These are phyloP conservation scores for Solanum corneliomulleri DNA, from an alignment of 257 asterid genomes.

Conservation along the genomic window DNA sequence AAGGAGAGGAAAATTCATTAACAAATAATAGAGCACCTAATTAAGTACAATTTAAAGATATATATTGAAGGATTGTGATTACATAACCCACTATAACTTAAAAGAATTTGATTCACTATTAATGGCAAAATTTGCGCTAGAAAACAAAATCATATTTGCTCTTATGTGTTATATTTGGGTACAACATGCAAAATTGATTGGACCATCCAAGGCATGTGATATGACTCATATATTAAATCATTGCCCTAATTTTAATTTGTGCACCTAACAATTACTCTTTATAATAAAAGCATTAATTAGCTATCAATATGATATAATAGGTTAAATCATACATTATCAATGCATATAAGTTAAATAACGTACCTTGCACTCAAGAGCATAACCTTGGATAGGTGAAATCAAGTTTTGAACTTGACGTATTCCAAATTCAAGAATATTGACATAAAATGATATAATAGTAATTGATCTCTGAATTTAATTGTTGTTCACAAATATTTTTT, in stretches of 20 bases:
- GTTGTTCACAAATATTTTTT: not conserved
- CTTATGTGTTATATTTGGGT: conserved; percentile 14
- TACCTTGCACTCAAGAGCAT: not conserved
- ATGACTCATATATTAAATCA: not conserved
- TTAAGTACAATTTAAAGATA: not conserved
- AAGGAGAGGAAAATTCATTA: not conserved
- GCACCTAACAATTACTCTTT: not conserved
- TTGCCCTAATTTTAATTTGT: not conserved
- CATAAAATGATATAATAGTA: not conserved
- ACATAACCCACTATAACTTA: not conserved
- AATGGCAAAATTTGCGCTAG: conserved; percentile 25
- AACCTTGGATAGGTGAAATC: not conserved
- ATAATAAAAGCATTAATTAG: not conserved
- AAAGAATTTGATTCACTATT: conserved; percentile 25
- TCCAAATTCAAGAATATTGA: not conserved
- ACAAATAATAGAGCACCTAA: not conserved
- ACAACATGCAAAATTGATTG: not conserved
- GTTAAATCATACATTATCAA: not conserved
- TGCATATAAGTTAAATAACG: not conserved
- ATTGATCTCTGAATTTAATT: not conserved
- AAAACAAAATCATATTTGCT: not conserved
- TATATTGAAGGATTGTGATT: not conserved
- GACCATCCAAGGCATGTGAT: conserved; percentile 24
- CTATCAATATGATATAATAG: not conserved
- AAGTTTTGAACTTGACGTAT: not conserved